These are phyloP conservation scores for Striga hermonthica DNA, from an alignment of 305 asterid genomes.

Conservation along the genomic window DNA sequence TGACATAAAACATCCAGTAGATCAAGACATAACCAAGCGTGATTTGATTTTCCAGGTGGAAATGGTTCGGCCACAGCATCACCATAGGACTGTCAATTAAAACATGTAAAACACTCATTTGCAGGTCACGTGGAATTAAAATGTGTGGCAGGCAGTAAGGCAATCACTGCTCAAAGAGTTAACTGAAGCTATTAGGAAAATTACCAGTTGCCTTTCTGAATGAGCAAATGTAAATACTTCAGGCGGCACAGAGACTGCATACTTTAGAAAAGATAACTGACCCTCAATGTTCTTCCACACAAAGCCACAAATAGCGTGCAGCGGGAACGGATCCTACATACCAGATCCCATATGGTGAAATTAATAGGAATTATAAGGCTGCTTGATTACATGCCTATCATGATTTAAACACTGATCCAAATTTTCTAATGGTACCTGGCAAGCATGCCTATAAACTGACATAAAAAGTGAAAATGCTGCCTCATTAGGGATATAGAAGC, in stretches of 20 bases:
- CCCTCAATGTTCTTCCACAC: constrained; percentile 96
- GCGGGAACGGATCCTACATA: constrained; percentile 85
- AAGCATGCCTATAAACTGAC: constrained; percentile 70
- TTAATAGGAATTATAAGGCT: background rate
- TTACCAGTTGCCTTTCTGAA: constrained; percentile 77
- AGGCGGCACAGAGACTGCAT: constrained; percentile 77
- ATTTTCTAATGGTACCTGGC: constrained; percentile 56
- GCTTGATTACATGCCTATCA: constrained; percentile 11
- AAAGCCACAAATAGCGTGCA: constrained; percentile 82
- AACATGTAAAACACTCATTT: constrained; percentile 20
- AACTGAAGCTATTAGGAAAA: constrained; percentile 27
- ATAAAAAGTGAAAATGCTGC: constrained; percentile 86
- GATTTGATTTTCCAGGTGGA: constrained; percentile 56
- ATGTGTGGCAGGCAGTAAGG: constrained; percentile 1
- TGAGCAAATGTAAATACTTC: constrained; percentile 83
- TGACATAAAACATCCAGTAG: constrained; percentile 81
- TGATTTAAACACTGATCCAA: constrained; percentile 11
- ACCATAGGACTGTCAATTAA: constrained; percentile 53
- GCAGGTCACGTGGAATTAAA: constrained; percentile 17
- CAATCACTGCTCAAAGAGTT: constrained; percentile 15
- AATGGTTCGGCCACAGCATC: constrained; percentile 57
- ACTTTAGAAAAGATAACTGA: constrained; percentile 82
- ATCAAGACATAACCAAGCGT: constrained; percentile 82
- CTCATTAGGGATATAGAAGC: constrained; percentile 70
- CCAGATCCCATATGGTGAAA: constrained; percentile 13